A percentile compares a stretch with the other conserved stretches of the same genome.
Evolutionary conservation across 2,329 filamentous ascomycete species (phyloP).

Genomic region (Thyridium curvatum): DNA sequence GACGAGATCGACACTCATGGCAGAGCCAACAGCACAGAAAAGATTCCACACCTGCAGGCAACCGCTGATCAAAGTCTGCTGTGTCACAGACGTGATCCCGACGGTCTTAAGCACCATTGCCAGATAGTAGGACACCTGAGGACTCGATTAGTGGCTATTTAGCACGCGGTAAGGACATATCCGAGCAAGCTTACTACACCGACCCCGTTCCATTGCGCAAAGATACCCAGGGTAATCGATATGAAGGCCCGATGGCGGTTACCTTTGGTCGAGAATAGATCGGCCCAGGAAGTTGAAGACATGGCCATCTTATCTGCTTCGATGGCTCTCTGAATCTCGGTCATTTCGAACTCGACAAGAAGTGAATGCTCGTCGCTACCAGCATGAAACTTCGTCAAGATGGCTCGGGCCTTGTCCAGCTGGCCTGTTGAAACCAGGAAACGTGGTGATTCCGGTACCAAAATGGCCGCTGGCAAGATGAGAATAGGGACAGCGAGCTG

Average conservation of each 20-base stretch:
- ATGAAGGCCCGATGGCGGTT: slow-evolving; percentile 7
- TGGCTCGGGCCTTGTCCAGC: slow-evolving; percentile 48
- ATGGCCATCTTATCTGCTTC: background rate
- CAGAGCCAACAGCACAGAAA: background rate
- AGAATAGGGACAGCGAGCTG: slow-evolving; percentile 31
- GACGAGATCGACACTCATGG: slow-evolving; percentile 5
- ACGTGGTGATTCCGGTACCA: slow-evolving; percentile 52
- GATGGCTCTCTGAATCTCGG: slow-evolving; percentile 3
- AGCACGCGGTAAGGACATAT: slow-evolving; percentile 22
- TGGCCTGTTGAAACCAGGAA: slow-evolving; percentile 49
- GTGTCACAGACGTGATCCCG: slow-evolving; percentile 1
- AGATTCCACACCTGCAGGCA: slow-evolving; percentile 1
- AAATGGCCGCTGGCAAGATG: slow-evolving; percentile 41
- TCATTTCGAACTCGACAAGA: slow-evolving; percentile 4
- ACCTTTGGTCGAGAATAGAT: slow-evolving; percentile 1
- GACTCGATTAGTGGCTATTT: too few species aligned
- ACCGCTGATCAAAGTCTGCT: slow-evolving; percentile 13
- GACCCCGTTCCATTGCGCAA: slow-evolving; percentile 3
- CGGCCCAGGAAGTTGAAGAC: slow-evolving; percentile 25
- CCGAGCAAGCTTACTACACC: slow-evolving; percentile 6
- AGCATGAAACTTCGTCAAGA: slow-evolving; percentile 39
- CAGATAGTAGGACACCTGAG: slow-evolving; percentile 6
- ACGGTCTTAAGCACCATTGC: slow-evolving; percentile 3
- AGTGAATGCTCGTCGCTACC: slow-evolving; percentile 4
- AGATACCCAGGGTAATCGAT: slow-evolving; percentile 3